phyloP scores from a whole-genome alignment of 164 flowering plant species.

The Protea cynaroides region DNA sequence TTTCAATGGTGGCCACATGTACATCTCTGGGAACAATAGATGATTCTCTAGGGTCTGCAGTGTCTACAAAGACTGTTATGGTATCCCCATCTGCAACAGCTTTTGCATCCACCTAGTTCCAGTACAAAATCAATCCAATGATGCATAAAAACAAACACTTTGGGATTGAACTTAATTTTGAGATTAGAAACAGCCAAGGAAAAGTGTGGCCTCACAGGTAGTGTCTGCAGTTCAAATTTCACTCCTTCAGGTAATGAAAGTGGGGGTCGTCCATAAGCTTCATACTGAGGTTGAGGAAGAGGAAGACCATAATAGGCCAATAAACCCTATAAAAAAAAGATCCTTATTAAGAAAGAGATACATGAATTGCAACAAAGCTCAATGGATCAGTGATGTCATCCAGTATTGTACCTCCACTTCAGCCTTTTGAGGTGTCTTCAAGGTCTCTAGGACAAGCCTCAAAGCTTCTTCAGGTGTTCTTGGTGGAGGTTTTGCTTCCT shows the following conservation, averaged over 20 bases:
- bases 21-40: constrained; percentile 51
- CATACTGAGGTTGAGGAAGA: constrained; percentile 36
- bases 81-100: constrained; percentile 89
- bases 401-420: constrained; percentile 77
- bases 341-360: not conserved
- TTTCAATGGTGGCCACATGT: constrained; percentile 36
- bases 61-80: constrained; percentile 67
- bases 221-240: constrained; percentile 53
- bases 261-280: constrained; percentile 24
- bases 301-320: constrained; percentile 78
- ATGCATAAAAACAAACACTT: too few species aligned
- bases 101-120: constrained; percentile 62
- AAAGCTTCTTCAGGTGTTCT: constrained; percentile 73
- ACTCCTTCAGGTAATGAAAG: constrained; percentile 45
- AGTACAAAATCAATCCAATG: not conserved
- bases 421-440: constrained; percentile 58
- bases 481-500: constrained; percentile 70
- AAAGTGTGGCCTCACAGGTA: constrained; percentile 46
- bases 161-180: too few species aligned
- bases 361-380: too few species aligned
- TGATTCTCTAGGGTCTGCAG: constrained; percentile 58
- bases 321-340: constrained; percentile 46
- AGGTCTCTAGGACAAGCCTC: constrained; percentile 53
- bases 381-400: too few species aligned
- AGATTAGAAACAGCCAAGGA: not conserved